Percentiles rank a stretch among this genome's conserved stretches.
Evolutionary conservation across 352 stramenopile species (phyloP).

Genomic region (Pythium dissimile): DNA sequence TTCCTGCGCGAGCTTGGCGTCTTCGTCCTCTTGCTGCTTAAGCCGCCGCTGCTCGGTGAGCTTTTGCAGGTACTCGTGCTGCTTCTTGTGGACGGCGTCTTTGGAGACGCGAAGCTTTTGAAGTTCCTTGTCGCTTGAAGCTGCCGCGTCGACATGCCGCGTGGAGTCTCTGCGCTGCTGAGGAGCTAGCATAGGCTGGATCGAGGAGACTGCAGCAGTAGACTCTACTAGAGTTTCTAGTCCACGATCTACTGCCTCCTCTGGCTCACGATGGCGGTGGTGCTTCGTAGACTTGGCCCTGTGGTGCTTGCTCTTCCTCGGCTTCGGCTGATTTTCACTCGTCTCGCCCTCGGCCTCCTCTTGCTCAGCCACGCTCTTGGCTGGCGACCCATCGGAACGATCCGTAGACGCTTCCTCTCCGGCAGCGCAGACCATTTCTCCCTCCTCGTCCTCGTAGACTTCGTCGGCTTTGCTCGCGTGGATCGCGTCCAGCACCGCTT

Average conservation of each 20-base stretch:
- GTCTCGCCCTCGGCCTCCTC: background rate
- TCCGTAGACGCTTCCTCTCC: no score
- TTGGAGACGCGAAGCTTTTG: no score
- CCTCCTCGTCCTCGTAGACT: slow-evolving; percentile 15
- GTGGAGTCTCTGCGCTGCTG: no score
- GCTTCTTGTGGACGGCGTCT: slow-evolving; percentile 53
- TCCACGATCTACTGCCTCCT: background rate
- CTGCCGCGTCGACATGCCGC: background rate
- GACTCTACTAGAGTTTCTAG: background rate
- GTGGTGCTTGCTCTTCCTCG: slow-evolving; percentile 12
- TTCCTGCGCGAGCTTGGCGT: slow-evolving; percentile 45
- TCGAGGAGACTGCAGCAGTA: background rate
- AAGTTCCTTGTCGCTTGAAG: slow-evolving; percentile 21
- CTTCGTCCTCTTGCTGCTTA: slow-evolving; percentile 71
- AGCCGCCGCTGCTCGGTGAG: slow-evolving; percentile 60
- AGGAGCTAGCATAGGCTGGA: no score
- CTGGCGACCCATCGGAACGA: no score
- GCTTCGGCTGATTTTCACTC: slow-evolving; percentile 2
- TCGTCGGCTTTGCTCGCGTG: slow-evolving; percentile 33
- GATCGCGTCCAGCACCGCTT: slow-evolving; percentile 49
- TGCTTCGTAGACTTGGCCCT: slow-evolving; percentile 2
- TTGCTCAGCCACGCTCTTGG: slow-evolving; percentile 4
- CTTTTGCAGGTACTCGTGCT: slow-evolving; percentile 63
- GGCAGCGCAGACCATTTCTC: background rate
- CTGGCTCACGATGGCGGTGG: background rate